Conservation (phyloP, 495 filamentous ascomycete species). For the Tuber borchii region DNA sequence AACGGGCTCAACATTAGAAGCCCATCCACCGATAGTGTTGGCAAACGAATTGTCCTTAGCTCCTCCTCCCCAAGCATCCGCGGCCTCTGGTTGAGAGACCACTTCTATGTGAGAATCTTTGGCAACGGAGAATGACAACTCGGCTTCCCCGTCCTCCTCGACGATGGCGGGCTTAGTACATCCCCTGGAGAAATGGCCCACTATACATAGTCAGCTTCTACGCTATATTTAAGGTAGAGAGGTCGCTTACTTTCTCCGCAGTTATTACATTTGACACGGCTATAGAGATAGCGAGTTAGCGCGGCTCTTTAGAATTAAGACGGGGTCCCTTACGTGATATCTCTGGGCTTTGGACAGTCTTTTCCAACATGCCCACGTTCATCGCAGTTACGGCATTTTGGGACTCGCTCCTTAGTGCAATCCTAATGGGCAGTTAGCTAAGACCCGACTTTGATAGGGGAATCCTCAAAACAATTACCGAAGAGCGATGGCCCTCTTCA, state of each 20-base stretch:
- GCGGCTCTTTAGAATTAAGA: background rate
- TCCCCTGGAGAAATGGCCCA: conserved; percentile 61
- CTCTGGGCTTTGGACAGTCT: conserved; percentile 69
- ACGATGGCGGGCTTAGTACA: conserved; percentile 51
- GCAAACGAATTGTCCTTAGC: background rate
- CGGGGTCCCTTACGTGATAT: conserved; percentile 50
- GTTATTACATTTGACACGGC: conserved; percentile 64
- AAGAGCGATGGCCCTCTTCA: conserved; percentile 44
- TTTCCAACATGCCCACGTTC: conserved; percentile 62
- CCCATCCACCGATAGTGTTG: background rate
- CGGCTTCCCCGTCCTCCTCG: conserved; percentile 30
- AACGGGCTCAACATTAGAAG: background rate
- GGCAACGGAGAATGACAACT: background rate
- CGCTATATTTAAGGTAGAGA: background rate
- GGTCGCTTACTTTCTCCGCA: conserved; percentile 59
- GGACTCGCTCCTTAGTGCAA: conserved; percentile 46
- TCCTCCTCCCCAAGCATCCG: background rate
- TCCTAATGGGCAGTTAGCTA: conserved; percentile 24
- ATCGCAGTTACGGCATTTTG: conserved; percentile 66
- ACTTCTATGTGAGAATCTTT: background rate
- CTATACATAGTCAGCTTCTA: conserved; percentile 42
- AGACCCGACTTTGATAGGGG: background rate
- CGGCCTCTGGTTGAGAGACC: background rate
- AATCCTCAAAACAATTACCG: background rate
- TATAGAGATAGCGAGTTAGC: conserved; percentile 44